phyloP scores from a whole-genome alignment of 495 filamentous ascomycete genomes.

The Glarea lozoyensis region DNA sequence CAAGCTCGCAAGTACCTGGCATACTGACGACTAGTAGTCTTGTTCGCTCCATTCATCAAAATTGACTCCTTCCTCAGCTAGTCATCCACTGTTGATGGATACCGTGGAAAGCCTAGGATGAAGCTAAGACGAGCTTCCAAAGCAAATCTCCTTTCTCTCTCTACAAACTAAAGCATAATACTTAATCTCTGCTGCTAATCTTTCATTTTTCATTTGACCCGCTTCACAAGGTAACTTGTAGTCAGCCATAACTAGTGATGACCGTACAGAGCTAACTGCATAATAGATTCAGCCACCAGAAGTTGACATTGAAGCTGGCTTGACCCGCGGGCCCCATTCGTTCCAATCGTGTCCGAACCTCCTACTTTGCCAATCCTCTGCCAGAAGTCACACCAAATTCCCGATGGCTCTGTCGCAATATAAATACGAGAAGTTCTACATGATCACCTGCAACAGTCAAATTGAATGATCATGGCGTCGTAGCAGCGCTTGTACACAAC shows the following conservation, averaged over 20 bases:
- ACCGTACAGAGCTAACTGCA: not conserved
- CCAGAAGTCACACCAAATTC: not conserved
- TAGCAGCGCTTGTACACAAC: not conserved
- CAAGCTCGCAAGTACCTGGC: too few species aligned
- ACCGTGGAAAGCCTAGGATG: not conserved
- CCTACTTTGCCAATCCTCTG: not conserved
- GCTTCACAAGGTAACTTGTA: not conserved
- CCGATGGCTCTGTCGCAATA: conserved; percentile 4
- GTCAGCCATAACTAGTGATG: not conserved
- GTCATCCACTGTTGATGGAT: not conserved
- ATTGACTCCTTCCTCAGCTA: too few species aligned
- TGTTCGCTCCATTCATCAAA: too few species aligned
- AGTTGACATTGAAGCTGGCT: not conserved
- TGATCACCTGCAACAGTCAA: not conserved
- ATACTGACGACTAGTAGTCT: too few species aligned
- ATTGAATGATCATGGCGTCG: conserved; percentile 2
- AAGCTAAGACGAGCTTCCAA: not conserved
- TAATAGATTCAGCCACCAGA: not conserved
- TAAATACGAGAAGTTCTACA: not conserved
- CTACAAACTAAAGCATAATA: not conserved
- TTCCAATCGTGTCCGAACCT: not conserved
- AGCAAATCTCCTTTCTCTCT: not conserved
- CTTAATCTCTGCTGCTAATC: not conserved
- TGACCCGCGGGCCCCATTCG: not conserved
- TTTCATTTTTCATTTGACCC: not conserved